Percentiles rank a stretch among this genome's conserved stretches.
Evolutionary conservation across 306 rosid genomes (phyloP).

Genomic region (Vigna hirtella): DNA sequence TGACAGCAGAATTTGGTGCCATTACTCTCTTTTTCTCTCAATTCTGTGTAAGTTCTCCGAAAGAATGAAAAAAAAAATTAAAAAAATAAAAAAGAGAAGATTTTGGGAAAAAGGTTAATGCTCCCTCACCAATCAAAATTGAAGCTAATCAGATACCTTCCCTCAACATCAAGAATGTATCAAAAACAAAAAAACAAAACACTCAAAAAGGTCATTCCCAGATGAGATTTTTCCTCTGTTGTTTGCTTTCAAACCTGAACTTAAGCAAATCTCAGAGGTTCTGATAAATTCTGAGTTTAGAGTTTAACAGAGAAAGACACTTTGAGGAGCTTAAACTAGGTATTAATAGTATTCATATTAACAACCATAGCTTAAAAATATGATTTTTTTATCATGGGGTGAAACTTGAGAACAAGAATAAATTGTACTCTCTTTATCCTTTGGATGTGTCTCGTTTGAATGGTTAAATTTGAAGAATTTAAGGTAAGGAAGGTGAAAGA

Average conservation of each 20-base stretch:
- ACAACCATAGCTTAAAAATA: constrained; percentile 6
- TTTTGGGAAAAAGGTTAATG: constrained; percentile 17
- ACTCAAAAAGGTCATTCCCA: constrained; percentile 20
- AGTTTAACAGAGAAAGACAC: constrained; percentile 35
- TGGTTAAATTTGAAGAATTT: constrained; percentile 1
- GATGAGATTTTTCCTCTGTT: constrained; percentile 6
- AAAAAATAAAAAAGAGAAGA: constrained; percentile 3
- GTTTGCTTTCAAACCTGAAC: constrained; percentile 40
- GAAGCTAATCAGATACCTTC: constrained; percentile 37
- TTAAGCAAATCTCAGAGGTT: constrained; percentile 37
- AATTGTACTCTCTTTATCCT: background rate
- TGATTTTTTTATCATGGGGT: background rate
- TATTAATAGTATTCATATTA: constrained; percentile 43
- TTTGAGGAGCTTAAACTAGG: constrained; percentile 44
- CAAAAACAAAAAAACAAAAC: constrained; percentile 13
- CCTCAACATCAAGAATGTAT: constrained; percentile 23
- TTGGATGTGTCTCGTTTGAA: constrained; percentile 12
- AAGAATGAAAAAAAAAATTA: background rate
- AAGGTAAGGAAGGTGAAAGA: background rate
- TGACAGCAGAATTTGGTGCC: constrained; percentile 75
- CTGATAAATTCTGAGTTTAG: constrained; percentile 11
- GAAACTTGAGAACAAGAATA: constrained; percentile 27
- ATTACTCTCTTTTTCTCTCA: constrained; percentile 41
- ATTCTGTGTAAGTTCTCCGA: background rate
- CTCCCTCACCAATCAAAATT: constrained; percentile 14